phyloP scores from a whole-genome alignment of 2,329 filamentous ascomycete species.

The Cladophialophora chaetospira region DNA sequence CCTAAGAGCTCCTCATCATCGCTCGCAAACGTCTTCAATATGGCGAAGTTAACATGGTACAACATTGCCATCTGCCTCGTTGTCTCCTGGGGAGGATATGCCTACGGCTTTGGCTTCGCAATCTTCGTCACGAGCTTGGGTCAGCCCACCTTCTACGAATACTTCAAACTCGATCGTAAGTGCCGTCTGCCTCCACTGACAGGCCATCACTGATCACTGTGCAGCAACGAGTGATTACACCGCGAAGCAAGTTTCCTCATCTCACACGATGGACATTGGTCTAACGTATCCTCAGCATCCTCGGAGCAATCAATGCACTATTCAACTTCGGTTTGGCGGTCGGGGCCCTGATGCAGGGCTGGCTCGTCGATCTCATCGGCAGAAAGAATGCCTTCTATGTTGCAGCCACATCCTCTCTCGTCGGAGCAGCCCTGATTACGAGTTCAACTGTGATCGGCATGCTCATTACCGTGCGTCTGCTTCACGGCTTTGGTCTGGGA shows the following conservation, averaged over 20 bases:
- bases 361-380: slow-evolving; percentile 32
- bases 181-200: neutral
- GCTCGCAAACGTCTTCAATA: neutral
- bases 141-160: slow-evolving; percentile 55
- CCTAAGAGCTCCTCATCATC: neutral
- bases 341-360: slow-evolving; percentile 41
- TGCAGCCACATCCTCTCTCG: slow-evolving; percentile 7
- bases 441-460: slow-evolving; percentile 17
- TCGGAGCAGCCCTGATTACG: slow-evolving; percentile 17
- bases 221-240: slow-evolving; percentile 19
- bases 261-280: neutral
- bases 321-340: slow-evolving; percentile 46
- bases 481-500: slow-evolving; percentile 20
- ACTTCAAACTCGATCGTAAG: slow-evolving; percentile 45
- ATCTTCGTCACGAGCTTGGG: slow-evolving; percentile 56
- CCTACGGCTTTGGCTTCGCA: slow-evolving; percentile 55
- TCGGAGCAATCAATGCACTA: slow-evolving; percentile 49
- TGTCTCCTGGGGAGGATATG: slow-evolving; percentile 18
- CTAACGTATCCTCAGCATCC: slow-evolving; percentile 37
- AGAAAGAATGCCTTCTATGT: slow-evolving; percentile 14
- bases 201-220: neutral
- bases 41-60: slow-evolving; percentile 7
- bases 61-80: slow-evolving; percentile 21
- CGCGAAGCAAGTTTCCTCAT: slow-evolving; percentile 13
- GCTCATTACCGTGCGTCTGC: slow-evolving; percentile 18